A percentile compares a stretch with the other conserved stretches of the same genome.
phyloP scores from a whole-genome alignment of 495 filamentous ascomycete species.

The Podospora anserina region DNA sequence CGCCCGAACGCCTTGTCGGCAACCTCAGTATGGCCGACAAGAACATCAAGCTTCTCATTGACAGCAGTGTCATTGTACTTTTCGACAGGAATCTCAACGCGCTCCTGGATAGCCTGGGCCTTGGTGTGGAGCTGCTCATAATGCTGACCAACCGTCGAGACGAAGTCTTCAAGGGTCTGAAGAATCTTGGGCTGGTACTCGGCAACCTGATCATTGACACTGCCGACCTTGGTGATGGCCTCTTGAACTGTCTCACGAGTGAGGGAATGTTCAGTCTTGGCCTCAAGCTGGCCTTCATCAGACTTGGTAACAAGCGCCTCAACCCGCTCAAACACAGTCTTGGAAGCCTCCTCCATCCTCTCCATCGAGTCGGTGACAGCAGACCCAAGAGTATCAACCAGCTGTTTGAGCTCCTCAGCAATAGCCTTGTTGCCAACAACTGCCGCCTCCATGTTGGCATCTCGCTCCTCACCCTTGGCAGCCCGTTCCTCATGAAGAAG shows the following conservation, averaged over 20 bases:
- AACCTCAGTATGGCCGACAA: constrained; percentile 63
- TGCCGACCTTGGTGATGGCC: constrained; percentile 65
- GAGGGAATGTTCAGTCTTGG: constrained; percentile 70
- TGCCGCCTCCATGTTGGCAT: constrained; percentile 63
- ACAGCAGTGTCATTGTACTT: constrained; percentile 61
- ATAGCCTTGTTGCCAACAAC: constrained; percentile 69
- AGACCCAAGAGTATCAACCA: constrained; percentile 80
- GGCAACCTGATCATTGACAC: constrained; percentile 67
- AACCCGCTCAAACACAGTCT: constrained; percentile 74
- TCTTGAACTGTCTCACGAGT: constrained; percentile 74
- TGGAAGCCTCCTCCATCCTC: constrained; percentile 77
- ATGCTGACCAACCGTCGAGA: constrained; percentile 75
- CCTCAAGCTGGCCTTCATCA: constrained; percentile 69
- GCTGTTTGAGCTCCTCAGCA: constrained; percentile 77
- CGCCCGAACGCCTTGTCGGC: constrained; percentile 57
- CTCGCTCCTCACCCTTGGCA: constrained; percentile 62
- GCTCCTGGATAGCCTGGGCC: constrained; percentile 47
- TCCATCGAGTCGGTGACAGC: constrained; percentile 79
- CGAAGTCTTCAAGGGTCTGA: constrained; percentile 75
- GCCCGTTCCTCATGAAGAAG: constrained; percentile 64
- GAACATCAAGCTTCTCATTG: constrained; percentile 80
- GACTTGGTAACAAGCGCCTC: constrained; percentile 72
- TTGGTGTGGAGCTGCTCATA: constrained; percentile 64
- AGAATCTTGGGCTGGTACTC: constrained; percentile 85
- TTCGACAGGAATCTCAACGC: constrained; percentile 50